Conservation (phyloP, 2,329 filamentous ascomycete species). For the Truncatella angustata region DNA sequence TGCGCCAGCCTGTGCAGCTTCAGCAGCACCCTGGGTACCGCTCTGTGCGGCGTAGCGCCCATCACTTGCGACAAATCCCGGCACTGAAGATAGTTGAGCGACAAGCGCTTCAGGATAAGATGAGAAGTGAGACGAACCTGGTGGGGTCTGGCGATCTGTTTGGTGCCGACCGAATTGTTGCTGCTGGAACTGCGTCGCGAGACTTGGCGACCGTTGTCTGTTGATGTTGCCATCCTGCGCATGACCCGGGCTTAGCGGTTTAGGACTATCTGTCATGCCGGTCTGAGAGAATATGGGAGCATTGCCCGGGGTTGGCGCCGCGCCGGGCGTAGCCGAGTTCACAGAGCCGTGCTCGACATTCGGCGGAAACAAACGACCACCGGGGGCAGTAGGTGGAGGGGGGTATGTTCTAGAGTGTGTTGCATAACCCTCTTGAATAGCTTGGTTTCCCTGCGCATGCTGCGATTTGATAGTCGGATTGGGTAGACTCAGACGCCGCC, state of each 20-base stretch:
- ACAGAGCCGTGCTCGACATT: slow-evolving; percentile 55
- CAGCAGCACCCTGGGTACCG: slow-evolving; percentile 19
- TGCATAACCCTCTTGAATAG: slow-evolving; percentile 48
- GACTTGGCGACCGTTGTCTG: slow-evolving; percentile 64
- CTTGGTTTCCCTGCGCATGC: slow-evolving; percentile 56
- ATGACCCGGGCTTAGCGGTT: slow-evolving; percentile 67
- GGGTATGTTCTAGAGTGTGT: slow-evolving; percentile 78
- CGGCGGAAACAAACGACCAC: slow-evolving; percentile 62
- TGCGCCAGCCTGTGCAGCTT: slow-evolving; percentile 19
- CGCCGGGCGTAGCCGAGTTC: slow-evolving; percentile 51
- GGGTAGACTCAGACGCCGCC: slow-evolving; percentile 67
- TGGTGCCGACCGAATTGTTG: slow-evolving; percentile 58
- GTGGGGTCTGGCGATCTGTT: slow-evolving; percentile 55
- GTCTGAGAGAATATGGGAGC: slow-evolving; percentile 68
- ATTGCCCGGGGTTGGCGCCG: slow-evolving; percentile 45
- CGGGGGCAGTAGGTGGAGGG: slow-evolving; percentile 49
- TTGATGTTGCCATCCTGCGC: slow-evolving; percentile 51
- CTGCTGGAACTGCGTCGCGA: slow-evolving; percentile 64
- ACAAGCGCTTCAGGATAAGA: slow-evolving; percentile 16
- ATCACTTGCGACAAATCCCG: slow-evolving; percentile 27
- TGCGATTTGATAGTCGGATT: slow-evolving; percentile 64
- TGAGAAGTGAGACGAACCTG: slow-evolving; percentile 43
- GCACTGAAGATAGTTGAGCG: slow-evolving; percentile 27
- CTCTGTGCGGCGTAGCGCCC: slow-evolving; percentile 25
- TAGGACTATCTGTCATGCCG: slow-evolving; percentile 82